These are phyloP conservation scores for Psilocybe sp. DNA, from an alignment of 768 basidiomycete genomes.

Conservation along the genomic window DNA sequence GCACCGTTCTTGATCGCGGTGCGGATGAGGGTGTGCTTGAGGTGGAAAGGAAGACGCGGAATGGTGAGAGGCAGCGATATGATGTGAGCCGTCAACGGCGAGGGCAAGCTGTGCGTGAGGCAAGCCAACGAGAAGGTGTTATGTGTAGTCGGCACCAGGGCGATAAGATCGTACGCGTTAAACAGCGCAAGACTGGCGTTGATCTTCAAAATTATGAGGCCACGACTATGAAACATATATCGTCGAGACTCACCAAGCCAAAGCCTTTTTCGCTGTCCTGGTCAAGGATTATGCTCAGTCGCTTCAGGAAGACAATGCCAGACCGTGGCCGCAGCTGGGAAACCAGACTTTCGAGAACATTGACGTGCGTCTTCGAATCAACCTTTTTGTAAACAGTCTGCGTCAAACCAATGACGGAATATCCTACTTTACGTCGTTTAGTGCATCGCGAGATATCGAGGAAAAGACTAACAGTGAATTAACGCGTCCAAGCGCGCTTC, in stretches of 20 bases:
- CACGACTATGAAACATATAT: not conserved
- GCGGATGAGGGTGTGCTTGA: slow-evolving; percentile 82
- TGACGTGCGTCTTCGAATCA: slow-evolving; percentile 69
- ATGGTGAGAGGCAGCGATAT: slow-evolving; percentile 77
- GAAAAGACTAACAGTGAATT: slow-evolving; percentile 57
- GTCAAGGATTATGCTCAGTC: slow-evolving; percentile 78
- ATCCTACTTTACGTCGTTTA: slow-evolving; percentile 64
- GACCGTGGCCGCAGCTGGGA: slow-evolving; percentile 54
- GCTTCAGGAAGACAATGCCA: slow-evolving; percentile 66
- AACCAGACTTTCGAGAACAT: slow-evolving; percentile 59
- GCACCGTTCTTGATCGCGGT: slow-evolving; percentile 81
- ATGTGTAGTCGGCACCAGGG: slow-evolving; percentile 71
- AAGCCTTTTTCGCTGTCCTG: slow-evolving; percentile 86
- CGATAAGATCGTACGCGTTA: slow-evolving; percentile 71
- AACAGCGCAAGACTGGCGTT: slow-evolving; percentile 64
- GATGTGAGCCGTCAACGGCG: slow-evolving; percentile 74
- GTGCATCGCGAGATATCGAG: slow-evolving; percentile 1
- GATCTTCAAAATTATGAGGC: slow-evolving; percentile 42
- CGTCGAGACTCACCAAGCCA: slow-evolving; percentile 54
- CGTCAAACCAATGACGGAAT: slow-evolving; percentile 75
- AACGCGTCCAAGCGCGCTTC: slow-evolving; percentile 68
- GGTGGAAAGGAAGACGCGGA: slow-evolving; percentile 73
- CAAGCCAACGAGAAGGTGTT: slow-evolving; percentile 76
- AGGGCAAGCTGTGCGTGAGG: slow-evolving; percentile 74
- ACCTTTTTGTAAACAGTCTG: slow-evolving; percentile 70